Evolutionary conservation across 108 stramenopile genomes (phyloP).

Genomic region (Pseudonitzschia delicatissima): DNA sequence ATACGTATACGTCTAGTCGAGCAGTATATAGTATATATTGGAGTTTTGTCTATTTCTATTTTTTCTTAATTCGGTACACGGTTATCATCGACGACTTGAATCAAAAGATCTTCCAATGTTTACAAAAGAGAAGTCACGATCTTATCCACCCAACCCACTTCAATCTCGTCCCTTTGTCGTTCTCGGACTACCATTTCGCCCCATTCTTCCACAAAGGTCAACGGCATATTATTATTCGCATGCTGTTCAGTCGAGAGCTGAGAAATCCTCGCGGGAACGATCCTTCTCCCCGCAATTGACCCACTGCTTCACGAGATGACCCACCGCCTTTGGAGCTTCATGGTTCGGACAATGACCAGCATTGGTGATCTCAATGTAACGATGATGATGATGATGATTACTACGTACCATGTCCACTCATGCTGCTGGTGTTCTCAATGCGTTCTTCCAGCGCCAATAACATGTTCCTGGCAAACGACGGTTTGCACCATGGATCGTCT

Average conservation of each 20-base stretch:
- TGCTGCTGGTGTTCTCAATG: not conserved
- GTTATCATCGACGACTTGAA: too few species aligned
- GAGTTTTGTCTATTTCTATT: too few species aligned
- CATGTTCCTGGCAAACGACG: constrained; percentile 38
- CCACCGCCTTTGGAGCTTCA: constrained; percentile 76
- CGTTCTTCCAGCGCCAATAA: constrained; percentile 23
- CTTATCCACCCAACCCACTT: constrained; percentile 44
- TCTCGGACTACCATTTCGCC: constrained; percentile 41
- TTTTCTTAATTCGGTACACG: too few species aligned
- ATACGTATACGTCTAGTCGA: too few species aligned
- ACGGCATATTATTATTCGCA: not conserved
- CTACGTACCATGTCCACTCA: too few species aligned
- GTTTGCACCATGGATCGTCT: constrained; percentile 77
- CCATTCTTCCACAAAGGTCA: constrained; percentile 53
- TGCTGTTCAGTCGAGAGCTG: constrained; percentile 23
- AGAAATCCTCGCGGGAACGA: constrained; percentile 12
- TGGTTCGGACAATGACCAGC: constrained; percentile 83
- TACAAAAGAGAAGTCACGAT: constrained; percentile 34
- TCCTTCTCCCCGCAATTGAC: constrained; percentile 22
- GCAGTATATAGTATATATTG: too few species aligned
- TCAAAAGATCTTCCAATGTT: too few species aligned
- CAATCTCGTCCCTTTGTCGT: constrained; percentile 41
- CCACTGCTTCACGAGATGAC: constrained; percentile 44
- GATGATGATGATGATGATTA: constrained; percentile 15
- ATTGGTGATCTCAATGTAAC: constrained; percentile 72